A percentile compares a stretch with the other conserved stretches of the same genome.
phyloP scores from a whole-genome alignment of 2,329 filamentous ascomycete genomes.

The Ilyonectria sp. region DNA sequence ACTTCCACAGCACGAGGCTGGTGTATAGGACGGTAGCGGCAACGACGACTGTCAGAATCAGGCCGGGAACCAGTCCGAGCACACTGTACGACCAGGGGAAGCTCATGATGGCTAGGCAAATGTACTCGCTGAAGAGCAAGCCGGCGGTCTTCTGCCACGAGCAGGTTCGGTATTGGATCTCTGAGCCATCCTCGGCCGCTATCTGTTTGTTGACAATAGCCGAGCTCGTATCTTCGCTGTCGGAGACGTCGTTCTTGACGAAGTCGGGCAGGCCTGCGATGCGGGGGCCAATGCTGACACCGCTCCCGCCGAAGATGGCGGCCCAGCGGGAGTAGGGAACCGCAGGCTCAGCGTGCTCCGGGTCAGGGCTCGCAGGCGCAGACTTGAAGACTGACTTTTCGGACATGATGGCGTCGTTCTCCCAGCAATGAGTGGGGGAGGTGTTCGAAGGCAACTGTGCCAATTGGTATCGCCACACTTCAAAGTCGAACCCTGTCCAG shows the following conservation, averaged over 20 bases:
- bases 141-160: conserved; percentile 96
- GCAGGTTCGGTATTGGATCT: conserved; percentile 93
- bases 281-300: conserved; percentile 64
- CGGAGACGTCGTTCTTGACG: conserved; percentile 53
- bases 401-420: conserved; percentile 42
- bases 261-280: conserved; percentile 63
- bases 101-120: conserved; percentile 93
- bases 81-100: conserved; percentile 95
- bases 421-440: neutral
- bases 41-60: conserved; percentile 86
- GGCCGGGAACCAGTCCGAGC: conserved; percentile 85
- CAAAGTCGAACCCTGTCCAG: neutral
- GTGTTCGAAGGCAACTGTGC: neutral
- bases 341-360: conserved; percentile 40
- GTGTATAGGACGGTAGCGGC: conserved; percentile 89
- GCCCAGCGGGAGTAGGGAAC: conserved; percentile 49
- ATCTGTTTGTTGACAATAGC: conserved; percentile 76
- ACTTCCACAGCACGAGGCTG: conserved; percentile 76
- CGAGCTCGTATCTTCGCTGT: conserved; percentile 62
- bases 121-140: conserved; percentile 94
- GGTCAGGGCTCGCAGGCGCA: conserved; percentile 39
- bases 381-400: conserved; percentile 43
- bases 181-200: conserved; percentile 81
- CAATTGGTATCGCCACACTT: neutral
- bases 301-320: conserved; percentile 56